Conservation (phyloP, 2,329 filamentous ascomycete species). For the Aspergillus sp. region DNA sequence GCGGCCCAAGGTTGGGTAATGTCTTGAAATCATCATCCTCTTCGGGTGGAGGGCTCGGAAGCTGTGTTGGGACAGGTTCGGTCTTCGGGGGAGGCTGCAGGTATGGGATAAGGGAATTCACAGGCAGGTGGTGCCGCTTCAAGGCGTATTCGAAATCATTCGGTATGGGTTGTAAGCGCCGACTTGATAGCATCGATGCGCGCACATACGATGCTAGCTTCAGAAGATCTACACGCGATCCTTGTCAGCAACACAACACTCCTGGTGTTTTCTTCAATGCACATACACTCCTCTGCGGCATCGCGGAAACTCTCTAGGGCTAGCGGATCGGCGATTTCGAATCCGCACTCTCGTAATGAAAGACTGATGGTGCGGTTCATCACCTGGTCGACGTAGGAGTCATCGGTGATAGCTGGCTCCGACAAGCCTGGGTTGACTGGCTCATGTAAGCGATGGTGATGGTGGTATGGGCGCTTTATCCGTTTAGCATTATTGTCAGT, state of each 20-base stretch:
- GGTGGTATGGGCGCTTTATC: slow-evolving; percentile 46
- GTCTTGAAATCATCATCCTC: slow-evolving; percentile 39
- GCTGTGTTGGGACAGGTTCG: slow-evolving; percentile 32
- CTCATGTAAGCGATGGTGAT: slow-evolving; percentile 46
- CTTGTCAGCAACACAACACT: slow-evolving; percentile 23
- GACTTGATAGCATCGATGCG: slow-evolving; percentile 61
- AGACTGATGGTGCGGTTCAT: slow-evolving; percentile 60
- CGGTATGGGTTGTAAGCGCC: slow-evolving; percentile 60
- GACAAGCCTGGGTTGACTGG: slow-evolving; percentile 36
- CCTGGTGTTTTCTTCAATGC: not conserved
- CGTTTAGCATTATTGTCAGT: slow-evolving; percentile 36
- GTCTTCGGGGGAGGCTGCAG: slow-evolving; percentile 34
- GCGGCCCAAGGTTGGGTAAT: slow-evolving; percentile 55
- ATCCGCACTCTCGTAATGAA: slow-evolving; percentile 57
- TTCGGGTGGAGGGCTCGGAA: slow-evolving; percentile 47
- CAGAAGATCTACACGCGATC: slow-evolving; percentile 55
- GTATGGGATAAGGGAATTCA: slow-evolving; percentile 40
- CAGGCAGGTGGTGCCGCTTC: slow-evolving; percentile 35
- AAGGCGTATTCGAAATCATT: slow-evolving; percentile 61
- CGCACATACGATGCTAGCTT: slow-evolving; percentile 59
- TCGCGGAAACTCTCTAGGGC: slow-evolving; percentile 62
- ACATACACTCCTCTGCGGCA: slow-evolving; percentile 63
- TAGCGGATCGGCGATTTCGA: slow-evolving; percentile 58
- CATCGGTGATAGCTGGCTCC: slow-evolving; percentile 54
- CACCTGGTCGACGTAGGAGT: slow-evolving; percentile 58